Base-by-base conservation (phyloP, 768 basidiomycete genomes). In the Hypholoma sublateritium region DNA sequence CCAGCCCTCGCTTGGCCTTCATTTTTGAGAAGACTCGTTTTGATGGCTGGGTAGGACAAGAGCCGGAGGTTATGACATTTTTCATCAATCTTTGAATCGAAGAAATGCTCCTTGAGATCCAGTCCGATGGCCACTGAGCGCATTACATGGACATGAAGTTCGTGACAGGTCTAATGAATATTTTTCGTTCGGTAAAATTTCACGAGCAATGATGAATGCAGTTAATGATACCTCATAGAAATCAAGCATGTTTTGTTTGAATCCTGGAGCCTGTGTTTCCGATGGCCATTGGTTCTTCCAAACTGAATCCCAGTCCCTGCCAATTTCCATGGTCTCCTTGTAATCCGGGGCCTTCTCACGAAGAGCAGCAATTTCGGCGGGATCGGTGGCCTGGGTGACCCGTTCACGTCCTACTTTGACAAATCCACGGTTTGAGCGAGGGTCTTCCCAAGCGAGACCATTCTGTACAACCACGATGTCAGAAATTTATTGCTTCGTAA, bases 301-400 rank as follows among this genome's bases (percentile, higher is more conserved):
- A 37, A 72, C 77, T 14, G 80, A 74, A 61, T 90, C 91, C 84
- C 88, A 89, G 56, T 95, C 91, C 22, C 88, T 80, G 28, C 93
- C 92, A 44, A 95, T 93, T 69, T 95, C 93, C 86, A 95, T 92
- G 7, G 84, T 77, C 70, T 95, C 92, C 70, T 93, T 92, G 72
- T 73, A 84, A 67, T 93, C 92, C 0, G 93, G 92, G 0, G 92
- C 85, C 57, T 83, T 85, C 56, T 73, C 76, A n/a, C 93, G 85
- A 19, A 94, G 73, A 43, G 78, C 70, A 44, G 85, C 87, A 62
- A 95, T 93, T 72, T 92, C 91, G 16, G 77, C 70, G 9, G 84
- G 78, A 69, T 91, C 83, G 32, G 79, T 74, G 22, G 87, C 86
- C 59, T 89, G 88, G 0, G 89, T 90, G 25, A 91, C 88, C 34